Evolutionary conservation across 345 rosid genomes (phyloP).

Genomic region (Lepidium didymum): DNA sequence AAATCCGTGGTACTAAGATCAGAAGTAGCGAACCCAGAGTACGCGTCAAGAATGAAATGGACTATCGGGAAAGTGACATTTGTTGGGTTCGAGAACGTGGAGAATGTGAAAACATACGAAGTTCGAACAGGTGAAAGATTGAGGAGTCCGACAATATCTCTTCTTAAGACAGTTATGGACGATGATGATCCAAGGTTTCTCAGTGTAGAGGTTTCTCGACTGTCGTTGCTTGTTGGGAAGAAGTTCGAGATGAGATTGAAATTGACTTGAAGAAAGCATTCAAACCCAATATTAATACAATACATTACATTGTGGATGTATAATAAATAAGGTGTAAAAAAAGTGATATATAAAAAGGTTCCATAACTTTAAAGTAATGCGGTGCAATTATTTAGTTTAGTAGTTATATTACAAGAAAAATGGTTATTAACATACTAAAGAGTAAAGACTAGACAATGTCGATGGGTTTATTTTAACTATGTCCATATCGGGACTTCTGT

Average conservation of each 20-base stretch:
- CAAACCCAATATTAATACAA: neutral
- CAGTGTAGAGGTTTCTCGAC: constrained; percentile 25
- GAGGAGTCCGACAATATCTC: constrained; percentile 5
- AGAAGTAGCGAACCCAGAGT: constrained; percentile 42
- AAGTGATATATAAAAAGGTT: neutral
- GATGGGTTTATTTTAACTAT: no score
- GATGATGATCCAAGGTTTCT: constrained; percentile 18
- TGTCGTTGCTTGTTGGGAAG: constrained; percentile 32
- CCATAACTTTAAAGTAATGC: neutral
- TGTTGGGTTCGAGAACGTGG: constrained; percentile 37
- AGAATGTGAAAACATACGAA: constrained; percentile 21
- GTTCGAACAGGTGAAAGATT: constrained; percentile 3
- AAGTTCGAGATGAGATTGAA: constrained; percentile 39
- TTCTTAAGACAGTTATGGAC: constrained; percentile 8
- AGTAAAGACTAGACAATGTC: no score
- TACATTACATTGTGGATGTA: constrained; percentile 1
- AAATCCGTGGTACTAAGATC: constrained; percentile 28
- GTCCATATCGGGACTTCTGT: no score
- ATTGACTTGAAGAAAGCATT: neutral
- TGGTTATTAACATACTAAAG: neutral
- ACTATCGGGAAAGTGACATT: constrained; percentile 42
- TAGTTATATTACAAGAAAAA: neutral
- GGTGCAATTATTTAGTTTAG: neutral
- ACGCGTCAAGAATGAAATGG: constrained; percentile 46
- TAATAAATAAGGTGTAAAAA: neutral